phyloP scores from a whole-genome alignment of 441 rosid genomes.

The Croton setiger region DNA sequence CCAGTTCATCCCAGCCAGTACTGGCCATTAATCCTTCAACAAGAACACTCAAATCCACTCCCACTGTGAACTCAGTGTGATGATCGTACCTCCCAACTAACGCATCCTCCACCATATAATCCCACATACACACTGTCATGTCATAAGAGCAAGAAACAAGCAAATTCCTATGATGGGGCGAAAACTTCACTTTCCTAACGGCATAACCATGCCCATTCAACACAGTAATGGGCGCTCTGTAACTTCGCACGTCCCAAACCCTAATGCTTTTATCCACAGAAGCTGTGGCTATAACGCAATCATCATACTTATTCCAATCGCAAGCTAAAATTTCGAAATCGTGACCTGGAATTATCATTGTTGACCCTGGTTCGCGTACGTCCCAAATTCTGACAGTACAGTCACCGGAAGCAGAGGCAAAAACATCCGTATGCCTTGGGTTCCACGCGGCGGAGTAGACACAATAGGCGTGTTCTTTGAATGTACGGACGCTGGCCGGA shows the following conservation, averaged over 20 bases:
- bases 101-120: conserved; percentile 84
- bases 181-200: conserved; percentile 77
- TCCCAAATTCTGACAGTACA: conserved; percentile 87
- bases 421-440: conserved; percentile 81
- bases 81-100: conserved; percentile 78
- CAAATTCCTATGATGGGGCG: conserved; percentile 72
- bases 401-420: conserved; percentile 88
- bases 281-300: conserved; percentile 66
- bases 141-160: conserved; percentile 80
- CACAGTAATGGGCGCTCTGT: conserved; percentile 59
- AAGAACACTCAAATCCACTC: conserved; percentile 88
- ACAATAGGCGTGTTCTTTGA: conserved; percentile 84
- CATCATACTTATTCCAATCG: conserved; percentile 96
- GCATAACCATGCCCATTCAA: conserved; percentile 83
- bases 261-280: conserved; percentile 73
- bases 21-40: conserved; percentile 88
- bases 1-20: conserved; percentile 92
- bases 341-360: conserved; percentile 86
- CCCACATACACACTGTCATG: conserved; percentile 87
- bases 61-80: conserved; percentile 80
- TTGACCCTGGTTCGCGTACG: conserved; percentile 78
- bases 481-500: conserved; percentile 73
- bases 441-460: conserved; percentile 83
- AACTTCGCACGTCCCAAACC: conserved; percentile 86
- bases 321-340: conserved; percentile 68